Conservation (phyloP, 2,329 filamentous ascomycete genomes). For the Grosmannia huntii region DNA sequence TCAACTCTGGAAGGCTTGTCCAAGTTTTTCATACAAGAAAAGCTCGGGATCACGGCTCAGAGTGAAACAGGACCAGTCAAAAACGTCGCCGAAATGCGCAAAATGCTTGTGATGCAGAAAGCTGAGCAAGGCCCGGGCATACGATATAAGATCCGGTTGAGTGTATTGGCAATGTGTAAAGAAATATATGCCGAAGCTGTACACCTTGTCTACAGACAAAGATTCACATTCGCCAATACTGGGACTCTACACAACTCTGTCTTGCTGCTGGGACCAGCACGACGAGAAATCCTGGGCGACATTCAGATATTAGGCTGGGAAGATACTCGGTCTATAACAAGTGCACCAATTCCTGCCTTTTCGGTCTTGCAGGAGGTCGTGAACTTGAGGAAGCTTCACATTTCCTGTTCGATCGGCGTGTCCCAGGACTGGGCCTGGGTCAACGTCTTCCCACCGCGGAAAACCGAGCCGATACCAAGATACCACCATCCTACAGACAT, state of each 20-base stretch:
- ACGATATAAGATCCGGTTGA: not conserved
- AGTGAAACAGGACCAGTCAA: not conserved
- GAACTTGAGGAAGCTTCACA: not conserved
- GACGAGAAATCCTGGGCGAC: not conserved
- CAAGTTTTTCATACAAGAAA: not conserved
- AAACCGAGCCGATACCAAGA: not conserved
- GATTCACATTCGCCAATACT: not conserved
- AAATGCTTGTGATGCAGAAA: not conserved
- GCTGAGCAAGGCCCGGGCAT: not conserved
- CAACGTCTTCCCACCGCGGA: not conserved
- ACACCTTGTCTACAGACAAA: slow-evolving; percentile 1
- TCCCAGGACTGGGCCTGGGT: slow-evolving; percentile 4
- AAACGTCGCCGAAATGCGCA: not conserved
- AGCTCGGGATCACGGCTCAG: not conserved
- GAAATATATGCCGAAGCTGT: not conserved
- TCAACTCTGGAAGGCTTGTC: not conserved
- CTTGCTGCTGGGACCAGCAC: not conserved
- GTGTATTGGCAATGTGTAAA: not conserved
- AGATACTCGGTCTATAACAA: not conserved
- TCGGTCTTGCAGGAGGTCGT: not conserved
- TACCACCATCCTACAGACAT: not conserved
- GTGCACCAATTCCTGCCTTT: not conserved
- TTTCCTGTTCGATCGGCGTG: not conserved
- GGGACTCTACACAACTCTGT: not conserved
- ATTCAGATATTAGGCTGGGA: slow-evolving; percentile 1